Evolutionary conservation across 768 basidiomycete genomes (phyloP).

Genomic region (Auriculariales sp.): DNA sequence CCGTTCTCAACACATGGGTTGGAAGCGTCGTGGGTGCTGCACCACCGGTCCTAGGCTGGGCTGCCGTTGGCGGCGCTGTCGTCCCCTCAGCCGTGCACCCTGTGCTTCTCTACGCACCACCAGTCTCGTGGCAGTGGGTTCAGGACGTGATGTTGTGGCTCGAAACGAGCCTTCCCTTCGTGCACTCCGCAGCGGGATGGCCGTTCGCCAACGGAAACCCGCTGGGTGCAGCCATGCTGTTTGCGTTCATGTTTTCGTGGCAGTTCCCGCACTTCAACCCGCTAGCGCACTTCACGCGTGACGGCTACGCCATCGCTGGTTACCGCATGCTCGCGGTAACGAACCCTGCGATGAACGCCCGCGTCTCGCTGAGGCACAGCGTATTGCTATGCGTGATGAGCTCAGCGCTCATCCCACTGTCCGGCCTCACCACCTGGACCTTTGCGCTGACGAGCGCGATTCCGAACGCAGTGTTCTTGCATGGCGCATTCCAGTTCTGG

Average conservation of each 20-base stretch:
- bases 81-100: constrained; percentile 51
- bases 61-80: constrained; percentile 75
- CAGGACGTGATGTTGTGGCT: constrained; percentile 29
- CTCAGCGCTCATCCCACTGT: constrained; percentile 67
- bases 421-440: constrained; percentile 83
- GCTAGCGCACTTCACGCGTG: constrained; percentile 74
- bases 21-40: constrained; percentile 85
- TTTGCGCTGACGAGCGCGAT: constrained; percentile 67
- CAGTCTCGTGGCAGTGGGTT: constrained; percentile 7
- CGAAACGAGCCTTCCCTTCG: constrained; percentile 18
- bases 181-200: constrained; percentile 21
- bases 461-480: constrained; percentile 58
- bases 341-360: constrained; percentile 61
- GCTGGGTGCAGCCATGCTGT: constrained; percentile 65
- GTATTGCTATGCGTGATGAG: constrained; percentile 64
- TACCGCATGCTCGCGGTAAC: constrained; percentile 86
- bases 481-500: constrained; percentile 67
- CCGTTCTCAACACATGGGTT: constrained; percentile 82
- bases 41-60: constrained; percentile 97
- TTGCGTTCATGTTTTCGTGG: constrained; percentile 85
- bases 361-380: constrained; percentile 76
- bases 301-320: constrained; percentile 83
- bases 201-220: constrained; percentile 48
- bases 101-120: constrained; percentile 43
- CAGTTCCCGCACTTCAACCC: constrained; percentile 98